phyloP scores from a whole-genome alignment of 169 alveolate species.

The Plasmodium falciparum region DNA sequence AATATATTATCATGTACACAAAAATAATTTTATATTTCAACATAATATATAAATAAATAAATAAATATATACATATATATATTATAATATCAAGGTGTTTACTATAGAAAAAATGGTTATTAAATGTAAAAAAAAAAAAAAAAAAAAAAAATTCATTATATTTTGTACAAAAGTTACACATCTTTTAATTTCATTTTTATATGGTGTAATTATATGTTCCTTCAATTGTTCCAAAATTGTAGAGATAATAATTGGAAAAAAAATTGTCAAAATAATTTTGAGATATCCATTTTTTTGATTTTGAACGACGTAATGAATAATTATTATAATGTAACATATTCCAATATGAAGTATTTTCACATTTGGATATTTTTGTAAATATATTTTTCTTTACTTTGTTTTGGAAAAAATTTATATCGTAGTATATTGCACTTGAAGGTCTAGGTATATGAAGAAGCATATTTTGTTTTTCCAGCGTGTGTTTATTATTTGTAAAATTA shows the following conservation, averaged over 20 bases:
- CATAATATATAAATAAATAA: no score
- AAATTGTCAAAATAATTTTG: conserved; percentile 66
- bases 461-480: conserved; percentile 29
- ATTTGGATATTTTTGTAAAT: conserved; percentile 22
- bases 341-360: not conserved
- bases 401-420: conserved; percentile 47
- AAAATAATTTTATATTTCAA: no score
- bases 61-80: not conserved
- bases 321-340: not conserved
- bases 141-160: not conserved
- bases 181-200: not conserved
- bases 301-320: conserved; percentile 10
- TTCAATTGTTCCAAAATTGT: conserved; percentile 27
- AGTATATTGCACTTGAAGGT: conserved; percentile 63
- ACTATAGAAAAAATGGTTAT: not conserved
- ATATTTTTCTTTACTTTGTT: conserved; percentile 39
- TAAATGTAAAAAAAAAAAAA: not conserved
- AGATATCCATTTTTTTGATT: conserved; percentile 59
- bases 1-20: no score
- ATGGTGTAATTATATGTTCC: conserved; percentile 22
- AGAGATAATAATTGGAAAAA: conserved; percentile 62
- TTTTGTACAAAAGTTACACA: not conserved
- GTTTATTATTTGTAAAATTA: not conserved
- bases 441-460: conserved; percentile 50
- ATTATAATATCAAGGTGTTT: not conserved